Evolutionary conservation across 345 rosid species (phyloP), one percentile per base, ranked within the genome.

Genomic region (Populus deltoides): DNA sequence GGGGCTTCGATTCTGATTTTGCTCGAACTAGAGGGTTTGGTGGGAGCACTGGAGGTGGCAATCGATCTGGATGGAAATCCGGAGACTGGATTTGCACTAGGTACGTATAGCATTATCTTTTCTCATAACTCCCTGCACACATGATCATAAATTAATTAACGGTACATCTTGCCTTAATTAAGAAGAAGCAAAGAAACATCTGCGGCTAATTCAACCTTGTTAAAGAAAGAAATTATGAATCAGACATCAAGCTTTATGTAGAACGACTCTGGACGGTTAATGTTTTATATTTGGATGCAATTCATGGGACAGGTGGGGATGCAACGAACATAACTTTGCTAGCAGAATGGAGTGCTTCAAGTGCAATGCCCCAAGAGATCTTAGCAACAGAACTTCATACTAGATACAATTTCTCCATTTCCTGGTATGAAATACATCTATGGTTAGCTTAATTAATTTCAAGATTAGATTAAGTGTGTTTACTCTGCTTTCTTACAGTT

Each of bases 261-360:
- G 7, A 65, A 45, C 43, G 61, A 27, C 65, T 66, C 38, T 10
- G 45, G 22, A 8, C 2, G 22, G 61, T 8, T 55, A 55, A 22
- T 22, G 63, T 59, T 57, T 57, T n/a, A 57, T 57, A 57, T n/a
- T 4, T 1, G 65, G 13, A 59, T 59, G 6, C 9, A 66, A 29
- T 65, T 70, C 12, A 70, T 49, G 47, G 17, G 41, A 55, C 83
- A 93, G 98, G 87, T 68, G 87, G 83, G 98, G 94, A 15, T 95
- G 98, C 86, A 92, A 93, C 31, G 96, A 95, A 73, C 99, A 95
- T 80, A 95, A 95, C 86, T 95, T 95, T 68, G 99, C 99, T 13
- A 95, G 93, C 86, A 86, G 99, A 78, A 93, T 74, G 82, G 98
- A 95, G 82, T 93, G 99, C 72, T 95, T 90, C 87, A 88, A 91